Evolutionary conservation across 352 stramenopile species (phyloP), one percentile per base, ranked within the genome.

Genomic region (Globisporangium iwayamae): DNA sequence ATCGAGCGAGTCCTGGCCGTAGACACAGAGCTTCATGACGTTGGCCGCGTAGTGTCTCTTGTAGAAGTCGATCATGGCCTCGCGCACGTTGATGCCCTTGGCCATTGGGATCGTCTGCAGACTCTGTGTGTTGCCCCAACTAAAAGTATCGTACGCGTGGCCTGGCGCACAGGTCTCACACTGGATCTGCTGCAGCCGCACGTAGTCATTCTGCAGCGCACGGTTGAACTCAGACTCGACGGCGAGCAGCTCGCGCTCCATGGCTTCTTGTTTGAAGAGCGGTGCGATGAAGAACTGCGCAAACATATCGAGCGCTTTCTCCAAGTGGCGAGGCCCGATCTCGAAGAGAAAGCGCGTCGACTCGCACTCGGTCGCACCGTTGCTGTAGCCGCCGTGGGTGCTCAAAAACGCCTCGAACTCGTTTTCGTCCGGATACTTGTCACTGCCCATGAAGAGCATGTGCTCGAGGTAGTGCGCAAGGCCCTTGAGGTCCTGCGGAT

Each of bases 371-470:
- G 93, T 98, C 38, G 83, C 87, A 45, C 93, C 93, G 65, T 98
- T 98, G 76, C 77, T 93, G 60, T 78, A 92, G 5, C 93, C 93
- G 32, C 93, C 93, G 56, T 97, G 79, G 2, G 85, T 70, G 51
- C 71, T 90, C 39, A 98, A 71, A 60, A 94, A 98, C 1, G 64
- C 60, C 64, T 97, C 90, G 63, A 97, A 97, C 47, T 84, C 83
- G 69, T 98, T 97, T 60, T 98, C 93, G 54, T 86, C 78, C 1
- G 91, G 92, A 67, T 96, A 98, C 54, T 97, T 97, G 20, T 69
- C 66, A 59, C 81, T 96, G 6, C 92, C 92, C 86, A 98, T 93
- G 69, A 98, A 98, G 2, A 97, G 69, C 92, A 98, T 97, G 77
- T 98, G 92, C 72, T 98, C 90, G 22, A 97, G 73, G 62, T 91